Conservation (phyloP, 805 yeast genomes). For the Saccharomycopsis synnaedendra region DNA sequence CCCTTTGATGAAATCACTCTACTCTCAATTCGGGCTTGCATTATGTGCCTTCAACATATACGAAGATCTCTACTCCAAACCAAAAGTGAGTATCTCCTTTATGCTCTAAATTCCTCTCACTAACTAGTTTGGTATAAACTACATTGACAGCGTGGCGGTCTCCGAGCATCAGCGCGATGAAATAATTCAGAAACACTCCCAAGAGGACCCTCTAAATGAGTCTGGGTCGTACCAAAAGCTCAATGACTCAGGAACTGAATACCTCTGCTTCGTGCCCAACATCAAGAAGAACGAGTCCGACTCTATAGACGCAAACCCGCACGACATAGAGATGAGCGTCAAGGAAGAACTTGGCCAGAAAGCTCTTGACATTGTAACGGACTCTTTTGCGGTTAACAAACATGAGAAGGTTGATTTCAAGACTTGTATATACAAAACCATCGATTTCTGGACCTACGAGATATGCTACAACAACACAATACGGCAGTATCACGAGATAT, state of each 20-base stretch:
- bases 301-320: neutral
- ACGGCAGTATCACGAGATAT: conserved; percentile 9
- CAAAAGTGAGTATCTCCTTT: conserved; percentile 5
- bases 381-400: neutral
- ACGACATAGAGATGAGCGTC: neutral
- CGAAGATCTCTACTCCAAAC: conserved; percentile 8
- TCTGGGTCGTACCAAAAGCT: neutral
- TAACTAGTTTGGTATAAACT: neutral
- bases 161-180: neutral
- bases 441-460: conserved; percentile 16
- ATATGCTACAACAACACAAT: conserved; percentile 10
- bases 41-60: conserved; percentile 2
- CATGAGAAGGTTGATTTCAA: neutral
- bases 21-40: neutral
- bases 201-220: neutral
- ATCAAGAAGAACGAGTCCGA: neutral
- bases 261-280: conserved; percentile 2
- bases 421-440: conserved; percentile 1
- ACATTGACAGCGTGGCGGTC: neutral
- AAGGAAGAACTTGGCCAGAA: neutral
- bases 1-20: neutral
- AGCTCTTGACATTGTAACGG: neutral
- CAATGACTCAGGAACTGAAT: neutral
- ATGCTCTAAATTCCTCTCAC: neutral
- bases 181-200: neutral